Base-by-base conservation (phyloP, 495 filamentous ascomycete genomes). In the Annulohypoxylon bovei region DNA sequence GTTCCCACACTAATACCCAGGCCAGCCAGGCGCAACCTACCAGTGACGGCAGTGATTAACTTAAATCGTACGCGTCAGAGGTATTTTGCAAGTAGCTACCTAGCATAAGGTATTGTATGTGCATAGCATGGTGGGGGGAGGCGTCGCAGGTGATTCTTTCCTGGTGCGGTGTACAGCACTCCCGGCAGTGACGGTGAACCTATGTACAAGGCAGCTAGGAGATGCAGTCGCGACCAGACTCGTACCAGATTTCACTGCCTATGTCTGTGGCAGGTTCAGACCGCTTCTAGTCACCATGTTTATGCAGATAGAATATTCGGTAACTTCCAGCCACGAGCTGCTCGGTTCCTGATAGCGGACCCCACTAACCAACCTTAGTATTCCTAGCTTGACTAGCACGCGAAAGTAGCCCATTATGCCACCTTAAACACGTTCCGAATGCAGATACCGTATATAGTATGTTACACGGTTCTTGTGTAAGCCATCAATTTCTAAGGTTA, bases 331-430 rank as follows among this genome's bases (percentile, higher is more conserved):
- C 37, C 37, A 40, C 56, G 56, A 25, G 20, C 28, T 30, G 54
- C 53, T 59, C 30, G 14, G 47, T 65, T 65, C 53, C 56, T 71
- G 54, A 49, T 62, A 60, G 40, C 46, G 53, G 44, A 35, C 18
- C 42, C 25, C 56, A 46, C 57, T 56, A 33, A 59, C 52, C 52
- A 63, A 46, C 47, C 50, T 56, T 54, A 71, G 35, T 27, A 18
- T 11, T 4, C 16, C 47, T 53, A 63, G 63, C 22, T 57, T 40
- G 20, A 3, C 30, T 65, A 58, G 57, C 68, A 71, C 62, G 68
- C 68, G 62, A 71, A 33, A 16, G 3, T 62, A 37, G 23, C 46
- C 68, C 68, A 67, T 44, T 65, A 58, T 67, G 32, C 44, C 67
- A 55, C 46, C 68, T 62, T 61, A 39, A 49, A 33, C 53, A 59